A percentile compares a stretch with the other conserved stretches of the same genome.
Conservation (phyloP, 2,329 filamentous ascomycete genomes). For the Cadophora malorum region DNA sequence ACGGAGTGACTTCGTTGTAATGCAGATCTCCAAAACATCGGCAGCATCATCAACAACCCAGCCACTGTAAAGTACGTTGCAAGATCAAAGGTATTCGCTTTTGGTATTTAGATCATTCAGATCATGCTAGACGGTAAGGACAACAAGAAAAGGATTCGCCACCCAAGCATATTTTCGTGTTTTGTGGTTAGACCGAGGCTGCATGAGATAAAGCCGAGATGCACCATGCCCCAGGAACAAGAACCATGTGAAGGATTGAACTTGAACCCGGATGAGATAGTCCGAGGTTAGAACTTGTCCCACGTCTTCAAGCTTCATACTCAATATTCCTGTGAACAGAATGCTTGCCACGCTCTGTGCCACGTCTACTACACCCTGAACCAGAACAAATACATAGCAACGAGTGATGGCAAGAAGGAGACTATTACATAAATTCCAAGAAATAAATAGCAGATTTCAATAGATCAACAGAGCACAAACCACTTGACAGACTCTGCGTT, state of each 20-base stretch:
- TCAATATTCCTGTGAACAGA: background rate
- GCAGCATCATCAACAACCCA: background rate
- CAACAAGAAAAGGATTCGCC: too few relatives aligned
- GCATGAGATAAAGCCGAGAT: background rate
- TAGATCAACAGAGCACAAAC: constrained; percentile 7
- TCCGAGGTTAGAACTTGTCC: background rate
- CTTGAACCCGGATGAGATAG: background rate
- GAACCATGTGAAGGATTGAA: background rate
- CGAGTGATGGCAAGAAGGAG: background rate
- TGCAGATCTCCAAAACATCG: background rate
- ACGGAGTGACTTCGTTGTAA: constrained; percentile 3
- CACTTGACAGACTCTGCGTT: constrained; percentile 1
- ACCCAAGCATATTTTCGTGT: too few relatives aligned
- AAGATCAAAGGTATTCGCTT: background rate
- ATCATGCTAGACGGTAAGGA: too few relatives aligned
- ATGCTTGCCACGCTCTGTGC: background rate
- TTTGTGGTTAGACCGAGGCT: background rate
- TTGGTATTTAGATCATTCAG: background rate
- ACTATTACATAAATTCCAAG: background rate
- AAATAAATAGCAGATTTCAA: background rate
- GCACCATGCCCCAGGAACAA: background rate
- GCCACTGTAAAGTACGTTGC: background rate
- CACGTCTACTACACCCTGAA: background rate
- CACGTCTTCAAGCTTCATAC: background rate
- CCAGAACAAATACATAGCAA: background rate